Conservation (phyloP, 1,284 basidiomycete species). For the Microbotryum violaceum region DNA sequence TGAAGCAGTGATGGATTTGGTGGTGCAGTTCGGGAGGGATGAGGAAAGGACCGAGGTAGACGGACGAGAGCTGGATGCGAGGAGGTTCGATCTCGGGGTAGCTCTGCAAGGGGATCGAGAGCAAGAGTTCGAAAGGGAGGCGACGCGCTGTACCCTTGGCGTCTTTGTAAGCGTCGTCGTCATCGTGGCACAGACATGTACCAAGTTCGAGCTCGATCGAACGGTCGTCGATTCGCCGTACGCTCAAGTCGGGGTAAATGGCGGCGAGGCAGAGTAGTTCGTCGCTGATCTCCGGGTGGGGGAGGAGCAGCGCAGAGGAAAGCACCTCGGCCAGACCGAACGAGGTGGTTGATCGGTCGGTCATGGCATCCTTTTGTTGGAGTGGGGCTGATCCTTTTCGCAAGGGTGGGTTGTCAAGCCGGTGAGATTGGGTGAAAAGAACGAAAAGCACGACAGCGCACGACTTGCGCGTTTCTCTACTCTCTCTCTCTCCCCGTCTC, state of each 20-base stretch:
- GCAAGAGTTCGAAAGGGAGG: slow-evolving; percentile 16
- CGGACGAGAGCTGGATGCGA: slow-evolving; percentile 20
- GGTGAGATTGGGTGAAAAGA: no score
- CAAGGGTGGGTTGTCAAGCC: no score
- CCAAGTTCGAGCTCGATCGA: neutral
- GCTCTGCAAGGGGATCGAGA: slow-evolving; percentile 18
- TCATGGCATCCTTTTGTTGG: neutral
- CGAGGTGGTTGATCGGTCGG: neutral
- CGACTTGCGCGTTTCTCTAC: no score
- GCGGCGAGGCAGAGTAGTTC: slow-evolving; percentile 20
- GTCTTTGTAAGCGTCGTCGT: neutral
- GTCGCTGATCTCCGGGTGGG: slow-evolving; percentile 12
- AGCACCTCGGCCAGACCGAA: slow-evolving; percentile 14
- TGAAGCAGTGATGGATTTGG: slow-evolving; percentile 14
- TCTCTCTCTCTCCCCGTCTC: no score
- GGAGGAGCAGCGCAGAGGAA: slow-evolving; percentile 9
- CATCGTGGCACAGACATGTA: neutral
- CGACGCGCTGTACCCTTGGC: neutral
- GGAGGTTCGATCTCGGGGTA: slow-evolving; percentile 21
- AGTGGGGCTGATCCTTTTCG: no score
- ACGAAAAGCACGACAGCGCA: no score
- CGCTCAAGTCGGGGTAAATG: slow-evolving; percentile 11
- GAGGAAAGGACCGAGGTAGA: slow-evolving; percentile 16
- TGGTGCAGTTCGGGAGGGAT: slow-evolving; percentile 18
- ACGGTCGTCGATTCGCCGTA: no score